Percentiles rank a stretch among this genome's conserved stretches.
Evolutionary conservation across 1,284 basidiomycete genomes (phyloP).

Genomic region (Microbotryum violaceum): DNA sequence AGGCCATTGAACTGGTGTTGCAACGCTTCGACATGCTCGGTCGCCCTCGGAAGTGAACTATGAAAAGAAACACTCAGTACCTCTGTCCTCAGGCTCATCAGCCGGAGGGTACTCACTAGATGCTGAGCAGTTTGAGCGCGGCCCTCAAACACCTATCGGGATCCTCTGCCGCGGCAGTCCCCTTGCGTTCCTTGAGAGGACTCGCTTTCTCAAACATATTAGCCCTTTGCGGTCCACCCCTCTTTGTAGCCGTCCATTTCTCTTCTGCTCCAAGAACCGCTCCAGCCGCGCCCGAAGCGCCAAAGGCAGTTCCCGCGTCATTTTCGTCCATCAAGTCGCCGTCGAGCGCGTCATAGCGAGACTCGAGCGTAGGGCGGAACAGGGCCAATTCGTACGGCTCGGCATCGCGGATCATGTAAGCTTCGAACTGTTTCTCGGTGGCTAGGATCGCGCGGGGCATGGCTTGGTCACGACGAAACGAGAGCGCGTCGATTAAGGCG

Average conservation of each 20-base stretch:
- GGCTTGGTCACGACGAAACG: conserved; percentile 5
- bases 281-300: neutral
- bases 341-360: neutral
- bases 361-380: conserved; percentile 14
- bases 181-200: conserved; percentile 19
- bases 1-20: conserved; percentile 31
- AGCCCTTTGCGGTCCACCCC: conserved; percentile 11
- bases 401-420: conserved; percentile 29
- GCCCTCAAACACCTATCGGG: conserved; percentile 27
- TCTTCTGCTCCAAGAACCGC: neutral
- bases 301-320: neutral
- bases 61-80: neutral
- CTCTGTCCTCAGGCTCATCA: no score
- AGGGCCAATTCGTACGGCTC: conserved; percentile 28
- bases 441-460: conserved; percentile 25
- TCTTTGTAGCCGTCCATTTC: conserved; percentile 18
- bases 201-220: conserved; percentile 10
- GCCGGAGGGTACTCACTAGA: conserved; percentile 23
- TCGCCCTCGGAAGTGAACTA: conserved; percentile 30
- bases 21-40: conserved; percentile 33
- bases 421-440: conserved; percentile 22
- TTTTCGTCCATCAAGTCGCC: neutral
- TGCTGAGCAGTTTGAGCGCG: conserved; percentile 27
- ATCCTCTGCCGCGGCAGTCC: conserved; percentile 7
- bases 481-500: conserved; percentile 4